Conservation (phyloP, 1,284 basidiomycete genomes). For the Trichosporon sp. region DNA sequence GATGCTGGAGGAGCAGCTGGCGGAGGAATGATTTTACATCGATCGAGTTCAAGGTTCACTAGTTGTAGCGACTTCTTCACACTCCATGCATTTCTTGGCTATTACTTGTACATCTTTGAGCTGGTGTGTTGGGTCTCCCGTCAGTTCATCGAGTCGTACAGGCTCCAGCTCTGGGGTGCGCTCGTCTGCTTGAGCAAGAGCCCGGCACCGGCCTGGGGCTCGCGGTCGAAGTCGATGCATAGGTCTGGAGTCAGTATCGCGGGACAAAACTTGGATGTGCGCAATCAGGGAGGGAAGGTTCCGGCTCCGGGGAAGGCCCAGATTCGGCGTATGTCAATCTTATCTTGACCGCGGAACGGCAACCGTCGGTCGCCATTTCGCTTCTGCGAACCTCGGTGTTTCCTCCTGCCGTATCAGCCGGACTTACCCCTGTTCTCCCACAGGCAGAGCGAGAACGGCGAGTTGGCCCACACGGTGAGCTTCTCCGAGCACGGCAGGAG, state of each 20-base stretch:
- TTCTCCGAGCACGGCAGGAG: background rate
- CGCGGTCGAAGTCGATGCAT: background rate
- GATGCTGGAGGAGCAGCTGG: conserved; percentile 20
- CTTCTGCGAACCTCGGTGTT: background rate
- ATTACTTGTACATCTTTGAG: background rate
- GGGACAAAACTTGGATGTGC: no score
- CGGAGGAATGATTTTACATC: background rate
- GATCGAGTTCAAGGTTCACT: background rate
- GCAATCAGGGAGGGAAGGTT: background rate
- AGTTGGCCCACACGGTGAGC: background rate
- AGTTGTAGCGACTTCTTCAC: background rate
- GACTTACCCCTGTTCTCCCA: background rate
- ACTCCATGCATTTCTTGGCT: background rate
- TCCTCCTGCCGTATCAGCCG: background rate
- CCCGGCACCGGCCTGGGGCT: background rate
- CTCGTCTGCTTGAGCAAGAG: background rate
- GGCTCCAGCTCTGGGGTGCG: background rate
- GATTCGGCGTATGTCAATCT: background rate
- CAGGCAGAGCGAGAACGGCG: background rate
- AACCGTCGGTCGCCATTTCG: background rate
- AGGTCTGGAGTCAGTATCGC: background rate
- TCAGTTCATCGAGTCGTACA: background rate
- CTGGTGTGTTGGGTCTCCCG: background rate
- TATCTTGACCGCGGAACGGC: background rate
- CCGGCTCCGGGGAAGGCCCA: background rate